A percentile compares a stretch with the other conserved stretches of the same genome.
These are phyloP conservation scores for Beauveria rudraprayagi DNA, from an alignment of 2,329 filamentous ascomycete species.

Conservation along the genomic window DNA sequence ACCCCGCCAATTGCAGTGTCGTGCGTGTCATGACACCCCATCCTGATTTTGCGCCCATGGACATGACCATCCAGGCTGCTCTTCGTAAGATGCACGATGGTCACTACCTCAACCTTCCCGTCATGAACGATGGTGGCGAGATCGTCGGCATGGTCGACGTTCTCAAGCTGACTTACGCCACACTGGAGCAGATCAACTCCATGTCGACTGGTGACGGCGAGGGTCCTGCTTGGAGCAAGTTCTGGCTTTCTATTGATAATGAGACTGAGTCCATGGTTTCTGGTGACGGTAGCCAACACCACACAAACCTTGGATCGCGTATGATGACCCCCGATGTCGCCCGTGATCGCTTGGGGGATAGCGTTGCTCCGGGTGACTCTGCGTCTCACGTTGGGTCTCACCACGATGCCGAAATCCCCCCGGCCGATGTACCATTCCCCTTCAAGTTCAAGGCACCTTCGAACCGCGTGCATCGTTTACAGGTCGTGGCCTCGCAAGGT, in stretches of 20 bases:
- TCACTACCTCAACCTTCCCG: slow-evolving; percentile 94
- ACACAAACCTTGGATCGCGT: slow-evolving; percentile 57
- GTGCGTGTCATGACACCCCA: slow-evolving; percentile 99
- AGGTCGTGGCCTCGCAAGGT: slow-evolving; percentile 73
- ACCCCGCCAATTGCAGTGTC: slow-evolving; percentile 91
- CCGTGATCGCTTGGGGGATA: slow-evolving; percentile 67
- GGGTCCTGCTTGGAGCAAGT: slow-evolving; percentile 98
- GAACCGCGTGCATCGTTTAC: slow-evolving; percentile 85
- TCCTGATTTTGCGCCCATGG: slow-evolving; percentile 94
- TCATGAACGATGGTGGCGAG: slow-evolving; percentile 95
- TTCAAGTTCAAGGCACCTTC: slow-evolving; percentile 99
- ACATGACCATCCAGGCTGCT: slow-evolving; percentile 98
- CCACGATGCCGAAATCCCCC: slow-evolving; percentile 45
- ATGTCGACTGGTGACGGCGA: slow-evolving; percentile 85
- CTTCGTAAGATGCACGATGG: slow-evolving; percentile 99
- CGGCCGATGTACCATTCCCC: slow-evolving; percentile 73
- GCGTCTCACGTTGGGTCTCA: slow-evolving; percentile 85
- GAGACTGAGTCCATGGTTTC: slow-evolving; percentile 96
- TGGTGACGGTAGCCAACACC: slow-evolving; percentile 73
- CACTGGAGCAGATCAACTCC: slow-evolving; percentile 93
- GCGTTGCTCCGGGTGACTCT: slow-evolving; percentile 85
- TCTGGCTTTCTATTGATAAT: slow-evolving; percentile 93
- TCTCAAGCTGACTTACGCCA: slow-evolving; percentile 95
- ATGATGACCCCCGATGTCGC: slow-evolving; percentile 73
- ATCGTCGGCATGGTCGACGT: slow-evolving; percentile 99